Evolutionary conservation across 2,329 filamentous ascomycete species (phyloP), one percentile per base, ranked within the genome.

Genomic region (Clathrospora elynae): DNA sequence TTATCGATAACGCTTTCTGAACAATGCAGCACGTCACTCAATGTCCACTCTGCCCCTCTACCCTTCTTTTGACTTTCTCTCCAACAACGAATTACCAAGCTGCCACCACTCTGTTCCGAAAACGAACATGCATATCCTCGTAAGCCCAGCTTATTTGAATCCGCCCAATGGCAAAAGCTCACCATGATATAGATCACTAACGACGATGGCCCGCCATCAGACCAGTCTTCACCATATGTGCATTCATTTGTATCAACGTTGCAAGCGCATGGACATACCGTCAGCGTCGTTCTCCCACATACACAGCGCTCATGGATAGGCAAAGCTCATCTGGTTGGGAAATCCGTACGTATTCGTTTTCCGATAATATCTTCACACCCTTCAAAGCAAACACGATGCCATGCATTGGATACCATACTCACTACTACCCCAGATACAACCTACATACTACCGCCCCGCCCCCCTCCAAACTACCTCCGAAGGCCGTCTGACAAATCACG

Each of bases 261-360:
- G 17, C 73, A 77, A 58, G 72, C 77, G 42, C 83, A 86, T 20
- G 90, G 90, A 6, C 92, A 96, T 72, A 79, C 76, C n/a, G 89
- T 97, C 48, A 95, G 90, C 6, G 91, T 99, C 35, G 87, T 93
- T 52, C 82, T 99, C 10, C 93, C 93, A 2, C 83, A 96, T 69
- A 86, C 85, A 5, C 93, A 99, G 73, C 85, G 92, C 51, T 96
- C 90, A 42, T 99, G 93, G 93, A 97, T 99, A 62, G 91, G 91
- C 60, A 99, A 99, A 77, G 93, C 93, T 2, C 93, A 97, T 72
- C 88, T 97, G 64, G 90, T 97, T 61, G 91, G 91, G 42, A 86
- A 92, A 68, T 87, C 88, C 7, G 82, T 56, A 48, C 20, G 49
- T 45, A 16, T 8, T 13, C 11, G 5, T 20, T 28, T 29, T n/a